Base-by-base conservation (phyloP, 306 rosid species). In the Bauhinia variegata region DNA sequence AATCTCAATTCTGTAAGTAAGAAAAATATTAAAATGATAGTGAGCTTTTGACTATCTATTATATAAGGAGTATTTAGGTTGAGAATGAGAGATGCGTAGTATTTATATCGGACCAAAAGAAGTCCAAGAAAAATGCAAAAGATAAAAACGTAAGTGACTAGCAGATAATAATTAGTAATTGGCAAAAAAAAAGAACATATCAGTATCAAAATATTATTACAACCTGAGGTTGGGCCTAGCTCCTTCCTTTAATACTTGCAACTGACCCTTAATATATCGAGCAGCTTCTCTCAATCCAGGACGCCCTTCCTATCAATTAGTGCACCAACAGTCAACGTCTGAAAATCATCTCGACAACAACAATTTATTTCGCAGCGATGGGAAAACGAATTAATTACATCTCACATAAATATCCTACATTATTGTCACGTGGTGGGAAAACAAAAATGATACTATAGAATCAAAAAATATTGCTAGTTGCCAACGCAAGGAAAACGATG, bases 201-300 rank as follows among this genome's bases (percentile, higher is more conserved):
- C n/a, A 42, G 37, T 41, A 65, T 33, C 11, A 13, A 34, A 66
- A 44, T 12, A 53, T 38, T n/a, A 37, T 17, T 30, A 62, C 52
- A 53, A 93, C 97, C 97, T 89, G 71, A 83, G 8, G 51, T 85
- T 79, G 68, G 86, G 65, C 38, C 72, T 80, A 48, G 91, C 95
- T 77, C 95, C 87, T 11, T 80, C 85, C 84, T 88, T 85, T 52
- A 86, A 53, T 75, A 39, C 58, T 76, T 83, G 95, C 73, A 95
- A 70, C 75, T 86, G 95, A 18, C 79, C 82, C 71, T 63, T 79
- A 44, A 95, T 90, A 73, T 95, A 95, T 2, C 75, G 59, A 63
- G 95, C 96, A 59, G 97, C 99, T 81, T 80, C 78, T 67, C 67
- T 86, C 70, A 90, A 78, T 46, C 99, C 99, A 77, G 96, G 95